phyloP scores from a whole-genome alignment of 441 rosid species.

The Viola pubescens region DNA sequence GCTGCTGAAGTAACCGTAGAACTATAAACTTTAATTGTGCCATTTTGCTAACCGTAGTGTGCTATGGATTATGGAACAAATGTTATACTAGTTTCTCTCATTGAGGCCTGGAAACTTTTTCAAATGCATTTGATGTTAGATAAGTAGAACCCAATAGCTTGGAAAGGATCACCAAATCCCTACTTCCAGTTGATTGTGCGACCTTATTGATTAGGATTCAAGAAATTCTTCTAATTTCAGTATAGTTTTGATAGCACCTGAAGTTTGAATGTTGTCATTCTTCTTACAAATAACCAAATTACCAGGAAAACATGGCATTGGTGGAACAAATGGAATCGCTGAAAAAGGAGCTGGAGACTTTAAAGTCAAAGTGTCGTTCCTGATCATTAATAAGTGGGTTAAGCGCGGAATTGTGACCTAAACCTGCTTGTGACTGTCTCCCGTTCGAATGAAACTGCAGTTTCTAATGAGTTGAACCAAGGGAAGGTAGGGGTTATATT shows the following conservation, averaged over 20 bases:
- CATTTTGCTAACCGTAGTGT: not conserved
- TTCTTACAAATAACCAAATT: conserved; percentile 11
- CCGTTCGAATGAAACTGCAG: conserved; percentile 2
- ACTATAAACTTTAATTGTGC: not conserved
- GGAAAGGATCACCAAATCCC: not conserved
- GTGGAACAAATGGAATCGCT: conserved; percentile 42
- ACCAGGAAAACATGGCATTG: conserved; percentile 68
- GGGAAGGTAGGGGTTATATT: not conserved
- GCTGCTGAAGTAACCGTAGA: not conserved
- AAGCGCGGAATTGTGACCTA: not conserved
- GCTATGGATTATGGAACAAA: not conserved
- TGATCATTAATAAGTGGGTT: conserved; percentile 8
- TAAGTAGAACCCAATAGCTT: not conserved
- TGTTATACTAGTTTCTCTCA: not conserved
- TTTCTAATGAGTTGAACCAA: not conserved
- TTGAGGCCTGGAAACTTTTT: not conserved
- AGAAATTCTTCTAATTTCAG: not conserved
- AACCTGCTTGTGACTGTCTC: not conserved
- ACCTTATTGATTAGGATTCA: not conserved
- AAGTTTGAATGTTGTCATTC: conserved; percentile 11
- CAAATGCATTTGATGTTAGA: not conserved
- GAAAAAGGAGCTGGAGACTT: conserved; percentile 44
- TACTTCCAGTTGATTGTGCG: not conserved
- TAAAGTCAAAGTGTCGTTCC: conserved; percentile 43
- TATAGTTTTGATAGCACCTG: not conserved